Evolutionary conservation across 768 basidiomycete species (phyloP).

Genomic region (Suillus subaureus): DNA sequence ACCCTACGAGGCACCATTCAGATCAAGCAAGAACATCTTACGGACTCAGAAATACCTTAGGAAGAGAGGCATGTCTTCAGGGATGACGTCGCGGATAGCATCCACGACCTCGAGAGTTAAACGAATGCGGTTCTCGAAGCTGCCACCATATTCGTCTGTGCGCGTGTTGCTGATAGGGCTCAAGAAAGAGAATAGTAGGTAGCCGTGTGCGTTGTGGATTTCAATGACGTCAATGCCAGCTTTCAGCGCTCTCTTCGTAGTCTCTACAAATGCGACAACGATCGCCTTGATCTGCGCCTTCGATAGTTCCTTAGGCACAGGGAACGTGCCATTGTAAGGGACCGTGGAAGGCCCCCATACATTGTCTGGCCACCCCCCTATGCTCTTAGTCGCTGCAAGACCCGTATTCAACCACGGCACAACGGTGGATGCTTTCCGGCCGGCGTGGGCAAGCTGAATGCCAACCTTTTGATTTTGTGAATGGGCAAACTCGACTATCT

Average conservation of each 20-base stretch:
- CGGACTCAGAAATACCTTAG: conserved; percentile 46
- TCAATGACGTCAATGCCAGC: conserved; percentile 64
- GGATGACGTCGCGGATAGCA: conserved; percentile 61
- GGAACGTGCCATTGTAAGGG: conserved; percentile 43
- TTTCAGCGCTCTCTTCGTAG: conserved; percentile 52
- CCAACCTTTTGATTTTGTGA: conserved; percentile 69
- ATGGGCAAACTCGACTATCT: conserved; percentile 72
- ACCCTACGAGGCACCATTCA: conserved; percentile 39
- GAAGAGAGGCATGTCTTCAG: conserved; percentile 68
- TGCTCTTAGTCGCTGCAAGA: conserved; percentile 35
- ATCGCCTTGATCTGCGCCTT: conserved; percentile 57
- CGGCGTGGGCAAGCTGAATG: conserved; percentile 78
- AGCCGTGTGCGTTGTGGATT: conserved; percentile 68
- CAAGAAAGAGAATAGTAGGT: conserved; percentile 56
- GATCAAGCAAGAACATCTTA: background rate
- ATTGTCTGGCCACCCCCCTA: conserved; percentile 54
- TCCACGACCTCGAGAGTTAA: conserved; percentile 66
- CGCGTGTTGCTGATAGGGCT: conserved; percentile 64
- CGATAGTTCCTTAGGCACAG: conserved; percentile 58
- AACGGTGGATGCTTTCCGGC: conserved; percentile 69
- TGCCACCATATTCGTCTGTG: conserved; percentile 71
- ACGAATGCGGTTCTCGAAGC: conserved; percentile 68
- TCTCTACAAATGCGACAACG: conserved; percentile 55
- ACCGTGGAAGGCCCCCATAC: conserved; percentile 62
- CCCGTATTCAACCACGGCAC: conserved; percentile 60